Percentiles rank a stretch among this genome's conserved stretches.
Conservation (phyloP, 768 basidiomycete genomes). For the Agrocybe chaxingu region DNA sequence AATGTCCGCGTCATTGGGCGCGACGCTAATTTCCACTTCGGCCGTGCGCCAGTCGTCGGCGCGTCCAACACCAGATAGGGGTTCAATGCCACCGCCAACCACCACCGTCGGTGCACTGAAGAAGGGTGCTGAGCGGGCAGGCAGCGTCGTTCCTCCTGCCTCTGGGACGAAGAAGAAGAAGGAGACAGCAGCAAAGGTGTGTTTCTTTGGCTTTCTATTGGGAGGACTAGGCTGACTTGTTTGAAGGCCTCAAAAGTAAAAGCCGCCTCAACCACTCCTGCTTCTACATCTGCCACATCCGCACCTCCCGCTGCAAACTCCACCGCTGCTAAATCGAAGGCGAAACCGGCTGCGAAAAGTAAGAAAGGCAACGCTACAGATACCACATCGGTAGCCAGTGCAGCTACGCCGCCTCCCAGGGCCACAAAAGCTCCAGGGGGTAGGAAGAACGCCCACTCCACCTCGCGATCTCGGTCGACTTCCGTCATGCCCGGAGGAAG, state of each 20-base stretch:
- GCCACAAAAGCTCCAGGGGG: constrained; percentile 20
- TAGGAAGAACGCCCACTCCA: constrained; percentile 31
- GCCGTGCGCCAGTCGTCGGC: constrained; percentile 16
- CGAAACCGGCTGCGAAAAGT: constrained; percentile 6
- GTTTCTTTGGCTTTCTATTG: constrained; percentile 10
- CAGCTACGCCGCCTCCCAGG: constrained; percentile 3
- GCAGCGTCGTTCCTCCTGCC: constrained; percentile 10
- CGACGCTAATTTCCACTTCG: constrained; percentile 10
- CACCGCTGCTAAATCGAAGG: not conserved
- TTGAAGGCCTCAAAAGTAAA: constrained; percentile 14
- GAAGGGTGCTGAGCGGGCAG: constrained; percentile 20
- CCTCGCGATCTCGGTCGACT: constrained; percentile 64
- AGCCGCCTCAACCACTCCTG: constrained; percentile 12
- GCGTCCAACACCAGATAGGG: constrained; percentile 38
- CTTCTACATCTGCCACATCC: not conserved
- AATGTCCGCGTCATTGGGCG: constrained; percentile 9
- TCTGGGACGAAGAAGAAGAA: constrained; percentile 37
- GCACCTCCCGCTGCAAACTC: not conserved
- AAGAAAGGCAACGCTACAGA: constrained; percentile 2
- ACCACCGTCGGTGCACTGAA: constrained; percentile 17
- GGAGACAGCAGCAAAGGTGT: constrained; percentile 34
- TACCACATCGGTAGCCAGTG: not conserved
- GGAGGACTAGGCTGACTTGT: not conserved
- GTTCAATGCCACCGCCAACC: constrained; percentile 59
- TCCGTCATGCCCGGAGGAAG: constrained; percentile 57